Evolutionary conservation across 140 eudicot species (phyloP), one percentile per base, ranked within the genome.

Genomic region (Senecio squalidus): DNA sequence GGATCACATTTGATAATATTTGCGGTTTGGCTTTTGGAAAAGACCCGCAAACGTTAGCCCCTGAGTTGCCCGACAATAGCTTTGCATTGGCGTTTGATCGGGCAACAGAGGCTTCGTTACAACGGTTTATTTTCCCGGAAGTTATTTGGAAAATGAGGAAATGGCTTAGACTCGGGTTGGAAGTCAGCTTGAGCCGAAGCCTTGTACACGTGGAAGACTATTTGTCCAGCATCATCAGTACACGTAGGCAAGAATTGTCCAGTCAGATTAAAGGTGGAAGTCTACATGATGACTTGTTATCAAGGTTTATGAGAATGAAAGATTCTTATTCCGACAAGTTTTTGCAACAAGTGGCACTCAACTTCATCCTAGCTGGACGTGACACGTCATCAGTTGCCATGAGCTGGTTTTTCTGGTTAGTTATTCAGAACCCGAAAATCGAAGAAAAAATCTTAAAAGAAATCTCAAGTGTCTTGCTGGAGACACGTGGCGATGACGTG

Each of bases 291-390:
- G 95, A 90, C 81, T 71, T 90, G 82, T 68, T 86, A 14, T 83
- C 95, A 0, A 83, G 95, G 65, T 86, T 86, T 66, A 86, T 90
- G 95, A 86, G 69, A 76, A 90, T 76, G 57, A 86, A 86, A 14
- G 87, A 89, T 62, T 75, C 93, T 4, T 85, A 82, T 65, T 62
- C 94, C 0, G 97, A 90, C 71, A 78, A 76, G 20, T 82, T 80
- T 55, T 17, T 86, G 55, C 90, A 86, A 74, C 94, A 90, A 67
- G 95, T 86, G 85, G 94, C 90, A 30, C 85, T 90, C 65, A 86
- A 81, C 54, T 86, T 90, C 85, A 90, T 90, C 90, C 85, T 90
- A 60, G 97, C 97, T 66, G 97, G 97, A 55, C 89, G 95, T 1
- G 97, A 90, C 90, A 90, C 97, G 48, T 82, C 97, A 54, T 83